Conservation (phyloP, 1,139 yeast genomes). For the Sugiyamaella japonica region DNA sequence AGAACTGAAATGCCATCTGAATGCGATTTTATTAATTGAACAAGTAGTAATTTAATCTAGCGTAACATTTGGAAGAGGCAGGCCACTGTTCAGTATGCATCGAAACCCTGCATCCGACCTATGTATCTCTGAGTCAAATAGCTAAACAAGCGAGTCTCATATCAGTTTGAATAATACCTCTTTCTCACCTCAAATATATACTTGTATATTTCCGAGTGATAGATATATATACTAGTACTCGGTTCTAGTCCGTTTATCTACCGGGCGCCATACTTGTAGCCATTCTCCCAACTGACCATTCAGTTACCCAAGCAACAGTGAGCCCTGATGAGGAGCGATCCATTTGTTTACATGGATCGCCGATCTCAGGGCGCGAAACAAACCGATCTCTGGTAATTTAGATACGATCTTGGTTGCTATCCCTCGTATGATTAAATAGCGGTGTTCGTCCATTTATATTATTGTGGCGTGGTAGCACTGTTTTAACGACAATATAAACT, state of each 20-base stretch:
- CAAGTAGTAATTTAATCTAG: no score
- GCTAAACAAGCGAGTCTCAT: no score
- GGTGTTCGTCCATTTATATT: neutral
- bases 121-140: no score
- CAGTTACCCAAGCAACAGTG: constrained; percentile 6
- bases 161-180: no score
- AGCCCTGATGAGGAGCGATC: neutral
- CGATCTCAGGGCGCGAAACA: neutral
- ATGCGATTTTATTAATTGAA: no score
- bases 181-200: no score
- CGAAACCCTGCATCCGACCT: no score
- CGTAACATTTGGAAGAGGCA: no score
- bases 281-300: neutral
- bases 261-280: neutral
- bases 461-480: neutral
- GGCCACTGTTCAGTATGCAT: no score
- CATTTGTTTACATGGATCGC: constrained; percentile 9
- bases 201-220: no score
- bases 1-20: no score
- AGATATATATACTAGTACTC: neutral
- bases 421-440: neutral
- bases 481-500: neutral
- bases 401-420: neutral
- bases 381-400: neutral
- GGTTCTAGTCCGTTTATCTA: no score